phyloP scores from a whole-genome alignment of 164 flowering plant genomes.

The Tetrastigma voinierianum region DNA sequence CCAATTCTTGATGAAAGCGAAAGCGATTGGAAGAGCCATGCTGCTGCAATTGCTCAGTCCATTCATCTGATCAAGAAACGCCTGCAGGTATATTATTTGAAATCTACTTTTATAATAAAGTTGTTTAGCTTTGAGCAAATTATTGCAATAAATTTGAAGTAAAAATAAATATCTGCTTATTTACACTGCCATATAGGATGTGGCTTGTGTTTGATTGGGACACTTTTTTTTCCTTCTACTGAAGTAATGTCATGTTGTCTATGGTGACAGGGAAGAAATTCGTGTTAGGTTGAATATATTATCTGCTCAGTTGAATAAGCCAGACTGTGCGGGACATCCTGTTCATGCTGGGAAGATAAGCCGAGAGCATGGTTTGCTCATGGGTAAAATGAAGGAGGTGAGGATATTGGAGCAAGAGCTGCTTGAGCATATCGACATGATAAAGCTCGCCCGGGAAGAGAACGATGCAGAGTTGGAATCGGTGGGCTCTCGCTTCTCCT shows the following conservation, averaged over 20 bases:
- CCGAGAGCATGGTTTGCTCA: conserved; percentile 87
- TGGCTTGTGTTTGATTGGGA: background rate
- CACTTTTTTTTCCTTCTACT: background rate
- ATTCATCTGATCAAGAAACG: conserved; percentile 84
- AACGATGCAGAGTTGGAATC: conserved; percentile 79
- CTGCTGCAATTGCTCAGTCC: conserved; percentile 86
- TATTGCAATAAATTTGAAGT: background rate
- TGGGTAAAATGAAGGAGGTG: conserved; percentile 85
- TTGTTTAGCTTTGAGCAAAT: background rate
- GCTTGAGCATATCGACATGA: conserved; percentile 92
- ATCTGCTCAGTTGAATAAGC: conserved; percentile 58
- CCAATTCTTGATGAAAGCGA: conserved; percentile 68
- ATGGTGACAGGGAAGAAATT: conserved; percentile 65
- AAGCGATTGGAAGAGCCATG: conserved; percentile 93
- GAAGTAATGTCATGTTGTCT: conserved; percentile 5
- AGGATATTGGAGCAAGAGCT: conserved; percentile 66
- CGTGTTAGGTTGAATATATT: conserved; percentile 53
- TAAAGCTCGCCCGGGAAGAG: conserved; percentile 93
- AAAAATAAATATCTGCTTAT: conserved; percentile 12
- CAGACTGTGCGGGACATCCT: conserved; percentile 90
- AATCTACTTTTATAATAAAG: background rate
- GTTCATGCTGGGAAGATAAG: conserved; percentile 82
- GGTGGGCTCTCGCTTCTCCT: conserved; percentile 68
- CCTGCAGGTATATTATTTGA: conserved; percentile 48
- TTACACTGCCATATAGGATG: conserved; percentile 12